A percentile compares a stretch with the other conserved stretches of the same genome.
Evolutionary conservation across 2,329 filamentous ascomycete genomes (phyloP).

Genomic region (Fusarium cyanostomum): DNA sequence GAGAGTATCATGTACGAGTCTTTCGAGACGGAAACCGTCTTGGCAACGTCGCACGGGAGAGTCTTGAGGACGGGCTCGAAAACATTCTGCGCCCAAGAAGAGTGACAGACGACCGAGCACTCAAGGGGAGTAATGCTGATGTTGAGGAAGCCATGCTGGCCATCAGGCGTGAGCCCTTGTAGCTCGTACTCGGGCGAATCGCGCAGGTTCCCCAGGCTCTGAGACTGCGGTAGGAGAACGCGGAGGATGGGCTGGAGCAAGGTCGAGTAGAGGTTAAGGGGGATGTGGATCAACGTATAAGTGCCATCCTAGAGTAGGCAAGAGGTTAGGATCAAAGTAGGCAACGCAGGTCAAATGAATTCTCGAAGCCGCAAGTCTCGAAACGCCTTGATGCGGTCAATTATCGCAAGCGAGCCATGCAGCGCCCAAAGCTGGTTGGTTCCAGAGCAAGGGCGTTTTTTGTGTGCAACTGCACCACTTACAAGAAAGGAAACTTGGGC

Average conservation of each 20-base stretch:
- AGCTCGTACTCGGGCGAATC: constrained; percentile 51
- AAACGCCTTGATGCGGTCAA: not conserved
- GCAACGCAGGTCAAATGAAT: not conserved
- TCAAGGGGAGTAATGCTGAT: constrained; percentile 92
- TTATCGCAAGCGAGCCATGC: not conserved
- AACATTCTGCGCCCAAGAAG: constrained; percentile 75
- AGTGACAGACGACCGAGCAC: constrained; percentile 90
- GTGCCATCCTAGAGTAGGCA: constrained; percentile 75
- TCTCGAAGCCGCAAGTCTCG: not conserved
- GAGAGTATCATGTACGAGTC: constrained; percentile 91
- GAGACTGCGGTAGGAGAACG: constrained; percentile 76
- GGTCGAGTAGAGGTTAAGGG: constrained; percentile 77
- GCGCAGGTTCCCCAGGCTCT: constrained; percentile 50
- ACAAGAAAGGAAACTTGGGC: constrained; percentile 68
- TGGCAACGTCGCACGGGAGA: constrained; percentile 64
- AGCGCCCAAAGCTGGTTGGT: not conserved
- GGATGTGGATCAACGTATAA: constrained; percentile 90
- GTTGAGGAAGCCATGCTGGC: constrained; percentile 85
- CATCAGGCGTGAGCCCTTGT: constrained; percentile 60
- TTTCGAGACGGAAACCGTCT: constrained; percentile 75
- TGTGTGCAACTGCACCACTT: constrained; percentile 43
- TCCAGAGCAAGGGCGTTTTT: not conserved
- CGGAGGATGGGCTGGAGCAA: constrained; percentile 90
- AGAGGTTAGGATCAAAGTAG: constrained; percentile 48
- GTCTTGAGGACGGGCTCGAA: constrained; percentile 76